Base-by-base conservation (phyloP, 345 rosid species). In the Kernera saxatilis region DNA sequence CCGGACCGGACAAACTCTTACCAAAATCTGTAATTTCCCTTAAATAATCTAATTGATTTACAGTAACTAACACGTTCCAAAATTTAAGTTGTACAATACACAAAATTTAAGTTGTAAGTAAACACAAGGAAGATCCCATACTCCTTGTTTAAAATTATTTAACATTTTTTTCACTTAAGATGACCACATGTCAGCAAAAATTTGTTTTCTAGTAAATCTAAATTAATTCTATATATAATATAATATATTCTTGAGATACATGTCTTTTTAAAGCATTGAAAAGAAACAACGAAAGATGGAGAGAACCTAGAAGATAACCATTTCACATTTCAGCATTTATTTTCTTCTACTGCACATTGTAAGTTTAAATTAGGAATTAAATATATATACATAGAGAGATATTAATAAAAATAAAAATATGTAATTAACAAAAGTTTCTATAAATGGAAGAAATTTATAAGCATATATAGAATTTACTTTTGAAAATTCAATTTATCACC, bases 261-360 rank as follows among this genome's bases (percentile, higher is more conserved):
- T 25, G 9, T 32, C 25, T 43, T n/a, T 32, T 53, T 32, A 53
- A 33, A 41, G 45, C 61, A 41, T 37, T 23, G 3, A 3, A 59
- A 70, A 23, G 4, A 39, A 55, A 40, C 39, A 58, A 69, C 19
- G 29, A 29, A 18, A 51, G 30, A 60, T 21, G 44, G 50, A 52
- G 49, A 72, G 6, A 55, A 56, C 23, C 51, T 55, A 64, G 66
- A 64, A 54, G 19, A 44, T 69, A 33, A 49, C 50, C 58, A 55
- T 35, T 72, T 64, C 64, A 32, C 64, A 30, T 52, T 21, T 63
- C 37, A 40, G 1, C 29, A 50, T 52, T 63, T 57, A 56, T 33
- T 61, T 51, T 6, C 35, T 39, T 22, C 33, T 43, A 52, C 32
- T 18, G 11, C 59, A 39, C 36, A 37, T 13, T 51, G 1, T 35